phyloP scores from a whole-genome alignment of 2,329 filamentous ascomycete species.

The Alternaria consortialis region DNA sequence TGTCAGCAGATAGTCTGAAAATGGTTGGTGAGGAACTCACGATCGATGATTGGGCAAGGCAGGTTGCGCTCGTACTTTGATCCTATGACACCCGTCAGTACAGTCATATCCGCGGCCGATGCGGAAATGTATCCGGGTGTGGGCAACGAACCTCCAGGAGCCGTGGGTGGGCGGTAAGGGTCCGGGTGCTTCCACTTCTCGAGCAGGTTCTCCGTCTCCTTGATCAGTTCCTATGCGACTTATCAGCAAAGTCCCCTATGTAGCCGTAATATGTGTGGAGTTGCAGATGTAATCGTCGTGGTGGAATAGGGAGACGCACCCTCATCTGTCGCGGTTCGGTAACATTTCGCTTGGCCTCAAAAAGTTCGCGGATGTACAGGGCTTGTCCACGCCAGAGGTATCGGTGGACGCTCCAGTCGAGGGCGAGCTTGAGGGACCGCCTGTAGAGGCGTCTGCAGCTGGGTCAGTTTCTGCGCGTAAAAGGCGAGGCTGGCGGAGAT shows the following conservation, averaged over 20 bases:
- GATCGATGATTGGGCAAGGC: conserved; percentile 78
- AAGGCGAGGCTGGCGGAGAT: conserved; percentile 16
- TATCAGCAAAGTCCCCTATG: conserved; percentile 28
- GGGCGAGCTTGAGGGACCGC: conserved; percentile 87
- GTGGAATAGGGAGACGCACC: conserved; percentile 61
- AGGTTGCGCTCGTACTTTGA: conserved; percentile 97
- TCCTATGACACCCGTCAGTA: conserved; percentile 62
- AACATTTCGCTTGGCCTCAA: conserved; percentile 90
- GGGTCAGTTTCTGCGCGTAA: conserved; percentile 39
- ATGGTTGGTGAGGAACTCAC: conserved; percentile 64
- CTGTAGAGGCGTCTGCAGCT: conserved; percentile 76
- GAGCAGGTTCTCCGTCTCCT: conserved; percentile 86
- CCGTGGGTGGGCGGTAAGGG: conserved; percentile 86
- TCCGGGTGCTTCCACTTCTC: conserved; percentile 98
- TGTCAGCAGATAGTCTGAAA: conserved; percentile 24
- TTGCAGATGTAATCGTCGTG: not conserved
- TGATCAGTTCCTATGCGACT: conserved; percentile 73
- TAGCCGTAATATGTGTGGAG: conserved; percentile 3
- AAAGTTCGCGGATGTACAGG: conserved; percentile 91
- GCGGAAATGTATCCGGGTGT: conserved; percentile 30
- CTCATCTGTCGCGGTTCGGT: conserved; percentile 85
- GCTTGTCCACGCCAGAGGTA: conserved; percentile 95
- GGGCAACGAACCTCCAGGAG: conserved; percentile 78
- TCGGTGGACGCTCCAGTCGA: conserved; percentile 95
- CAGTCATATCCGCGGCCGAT: conserved; percentile 31